Percentiles rank a stretch among this genome's conserved stretches.
Conservation (phyloP, 2,329 filamentous ascomycete genomes). For the Leptographium radiaticola region DNA sequence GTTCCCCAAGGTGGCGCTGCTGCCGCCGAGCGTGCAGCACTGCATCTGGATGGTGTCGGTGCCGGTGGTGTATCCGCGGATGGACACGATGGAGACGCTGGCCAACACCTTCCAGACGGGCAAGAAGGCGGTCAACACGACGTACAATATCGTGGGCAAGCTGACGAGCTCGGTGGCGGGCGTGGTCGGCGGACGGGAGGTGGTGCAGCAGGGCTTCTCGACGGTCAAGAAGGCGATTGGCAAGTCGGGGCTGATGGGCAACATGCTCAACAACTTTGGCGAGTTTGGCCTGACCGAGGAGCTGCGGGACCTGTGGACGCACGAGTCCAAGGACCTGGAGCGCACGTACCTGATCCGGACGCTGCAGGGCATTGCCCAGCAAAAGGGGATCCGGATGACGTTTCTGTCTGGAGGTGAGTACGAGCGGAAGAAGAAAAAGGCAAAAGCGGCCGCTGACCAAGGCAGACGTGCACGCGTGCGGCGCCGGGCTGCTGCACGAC, state of each 20-base stretch:
- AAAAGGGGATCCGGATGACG: constrained; percentile 92
- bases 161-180: constrained; percentile 91
- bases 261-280: constrained; percentile 89
- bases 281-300: constrained; percentile 93
- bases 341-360: constrained; percentile 93
- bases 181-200: constrained; percentile 86
- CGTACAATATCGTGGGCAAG: constrained; percentile 91
- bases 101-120: constrained; percentile 85
- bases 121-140: constrained; percentile 92
- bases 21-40: constrained; percentile 89
- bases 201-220: constrained; percentile 84
- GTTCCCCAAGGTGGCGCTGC: constrained; percentile 84
- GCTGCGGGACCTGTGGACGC: constrained; percentile 92
- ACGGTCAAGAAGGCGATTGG: constrained; percentile 94
- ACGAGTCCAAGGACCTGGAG: constrained; percentile 94
- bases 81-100: constrained; percentile 84
- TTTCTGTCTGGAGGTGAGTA: constrained; percentile 74
- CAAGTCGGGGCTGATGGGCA: constrained; percentile 90
- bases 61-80: constrained; percentile 76
- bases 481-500: constrained; percentile 88
- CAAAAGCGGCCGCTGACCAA: neutral
- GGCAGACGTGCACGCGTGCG: constrained; percentile 71
- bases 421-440: neutral
- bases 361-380: constrained; percentile 85
- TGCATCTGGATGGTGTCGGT: constrained; percentile 94